These are phyloP conservation scores for Phytophthora palmivora DNA, from an alignment of 352 stramenopile genomes.

Conservation along the genomic window DNA sequence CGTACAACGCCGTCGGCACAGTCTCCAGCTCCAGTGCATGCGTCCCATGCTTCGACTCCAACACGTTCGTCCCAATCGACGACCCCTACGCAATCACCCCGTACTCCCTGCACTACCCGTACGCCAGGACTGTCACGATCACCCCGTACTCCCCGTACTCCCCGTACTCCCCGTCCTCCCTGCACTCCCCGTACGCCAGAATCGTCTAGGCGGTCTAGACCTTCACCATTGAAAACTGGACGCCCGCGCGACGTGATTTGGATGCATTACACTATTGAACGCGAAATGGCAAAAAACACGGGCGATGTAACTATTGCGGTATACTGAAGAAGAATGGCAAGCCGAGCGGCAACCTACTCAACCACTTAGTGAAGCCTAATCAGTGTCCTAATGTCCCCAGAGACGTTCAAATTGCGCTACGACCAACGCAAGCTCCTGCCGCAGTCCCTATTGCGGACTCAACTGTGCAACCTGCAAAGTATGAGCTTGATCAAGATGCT, in stretches of 20 bases:
- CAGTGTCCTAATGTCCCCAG: constrained; percentile 8
- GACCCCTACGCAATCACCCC: too few species aligned
- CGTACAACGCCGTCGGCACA: too few species aligned
- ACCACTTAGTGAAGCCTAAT: constrained; percentile 8
- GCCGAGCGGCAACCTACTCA: constrained; percentile 5
- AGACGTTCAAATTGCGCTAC: constrained; percentile 5
- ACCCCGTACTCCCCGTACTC: too few species aligned
- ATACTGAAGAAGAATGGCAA: constrained; percentile 10
- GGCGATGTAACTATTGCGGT: constrained; percentile 10
- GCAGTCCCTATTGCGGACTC: neutral
- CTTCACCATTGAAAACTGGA: neutral
- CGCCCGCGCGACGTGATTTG: neutral
- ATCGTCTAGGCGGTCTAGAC: neutral
- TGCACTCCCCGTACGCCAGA: neutral
- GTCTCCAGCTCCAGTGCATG: too few species aligned
- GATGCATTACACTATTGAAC: constrained; percentile 9
- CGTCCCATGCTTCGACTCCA: too few species aligned
- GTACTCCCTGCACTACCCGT: too few species aligned
- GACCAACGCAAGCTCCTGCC: neutral
- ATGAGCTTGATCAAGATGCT: constrained; percentile 1
- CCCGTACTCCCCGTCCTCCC: too few species aligned
- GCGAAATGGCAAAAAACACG: constrained; percentile 7
- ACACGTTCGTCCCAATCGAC: too few species aligned
- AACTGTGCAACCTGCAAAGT: neutral
- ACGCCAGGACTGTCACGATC: too few species aligned